Conservation (phyloP, 2,329 filamentous ascomycete genomes). For the Colletotrichum sp. region DNA sequence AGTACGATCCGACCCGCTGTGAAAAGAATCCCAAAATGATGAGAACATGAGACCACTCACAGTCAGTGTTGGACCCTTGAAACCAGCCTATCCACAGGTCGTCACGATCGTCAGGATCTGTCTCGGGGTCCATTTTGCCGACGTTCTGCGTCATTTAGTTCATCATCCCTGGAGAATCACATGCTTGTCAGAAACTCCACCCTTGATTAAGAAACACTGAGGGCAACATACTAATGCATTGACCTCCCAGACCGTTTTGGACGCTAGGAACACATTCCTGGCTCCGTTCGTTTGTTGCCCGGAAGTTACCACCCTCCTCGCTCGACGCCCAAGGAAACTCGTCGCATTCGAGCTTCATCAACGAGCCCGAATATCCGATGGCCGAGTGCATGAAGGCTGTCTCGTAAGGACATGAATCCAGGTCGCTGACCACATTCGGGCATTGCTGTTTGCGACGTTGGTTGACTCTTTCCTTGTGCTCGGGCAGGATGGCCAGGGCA, state of each 20-base stretch:
- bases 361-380: not conserved
- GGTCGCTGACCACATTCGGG: not conserved
- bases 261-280: not conserved
- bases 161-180: not conserved
- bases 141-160: not conserved
- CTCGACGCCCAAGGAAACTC: not conserved
- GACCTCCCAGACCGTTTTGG: not conserved
- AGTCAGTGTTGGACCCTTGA: not conserved
- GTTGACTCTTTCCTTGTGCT: not conserved
- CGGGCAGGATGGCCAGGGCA: not conserved
- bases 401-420: not conserved
- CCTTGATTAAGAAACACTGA: not conserved
- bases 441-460: not conserved
- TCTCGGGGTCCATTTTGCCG: not conserved
- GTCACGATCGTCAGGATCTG: not conserved
- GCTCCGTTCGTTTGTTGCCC: not conserved
- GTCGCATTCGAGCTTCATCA: not conserved
- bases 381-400: not conserved
- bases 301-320: conserved; percentile 5
- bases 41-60: not conserved
- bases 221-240: conserved; percentile 1
- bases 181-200: not conserved
- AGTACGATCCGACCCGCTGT: not conserved
- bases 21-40: not conserved
- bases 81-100: not conserved